Evolutionary conservation across 371 early-diverging fungal species (phyloP), one percentile per base, ranked within the genome.

Genomic region (Haplosporangium sp.): DNA sequence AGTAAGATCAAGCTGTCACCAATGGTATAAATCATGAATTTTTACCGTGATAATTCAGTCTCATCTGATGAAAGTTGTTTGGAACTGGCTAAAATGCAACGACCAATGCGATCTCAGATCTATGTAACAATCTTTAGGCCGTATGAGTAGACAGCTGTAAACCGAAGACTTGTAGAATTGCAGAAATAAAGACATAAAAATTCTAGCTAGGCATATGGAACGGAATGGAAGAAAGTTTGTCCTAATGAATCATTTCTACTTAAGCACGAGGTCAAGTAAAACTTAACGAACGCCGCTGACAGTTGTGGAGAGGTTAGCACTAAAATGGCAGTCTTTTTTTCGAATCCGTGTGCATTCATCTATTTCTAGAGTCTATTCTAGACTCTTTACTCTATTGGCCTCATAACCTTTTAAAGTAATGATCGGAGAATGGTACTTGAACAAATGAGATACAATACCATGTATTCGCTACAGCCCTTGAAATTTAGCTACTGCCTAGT

Each of bases 281-380:
- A 27, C 27, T 27, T 27, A 27, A n/a, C 50, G 1, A 0, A 7
- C 4, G 50, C 50, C 5, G n/a, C 3, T 50, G 50, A 4, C 50
- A n/a, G 50, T 50, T 50, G 50, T 50, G 50, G 50, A 50, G 50
- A 4, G 15, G 50, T n/a, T n/a, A n/a, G 15, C 50, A 4, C 50
- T 8, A 11, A 42, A 50, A 50, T 45, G 50, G 19, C 50, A 5
- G 50, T 3, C 44, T 45, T 45, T 45, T 45, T n/a, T 50, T n/a
- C 50, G 50, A n/a, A n/a, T 50, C 15, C n/a, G 50, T 50, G 50
- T 50, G 19, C 50, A 50, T 50, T 50, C 50, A 50, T n/a, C 50
- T n/a, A 50, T 50, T 50, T 4, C n/a, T 15, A 15, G 15, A 50
- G 50, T 15, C 50, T n/a, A 50, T n/a, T 50, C n/a, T n/a, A n/a